A percentile compares a stretch with the other conserved stretches of the same genome.
phyloP scores from a whole-genome alignment of 495 filamentous ascomycete genomes.

The Aspergillus sclerotiicarbonarius region DNA sequence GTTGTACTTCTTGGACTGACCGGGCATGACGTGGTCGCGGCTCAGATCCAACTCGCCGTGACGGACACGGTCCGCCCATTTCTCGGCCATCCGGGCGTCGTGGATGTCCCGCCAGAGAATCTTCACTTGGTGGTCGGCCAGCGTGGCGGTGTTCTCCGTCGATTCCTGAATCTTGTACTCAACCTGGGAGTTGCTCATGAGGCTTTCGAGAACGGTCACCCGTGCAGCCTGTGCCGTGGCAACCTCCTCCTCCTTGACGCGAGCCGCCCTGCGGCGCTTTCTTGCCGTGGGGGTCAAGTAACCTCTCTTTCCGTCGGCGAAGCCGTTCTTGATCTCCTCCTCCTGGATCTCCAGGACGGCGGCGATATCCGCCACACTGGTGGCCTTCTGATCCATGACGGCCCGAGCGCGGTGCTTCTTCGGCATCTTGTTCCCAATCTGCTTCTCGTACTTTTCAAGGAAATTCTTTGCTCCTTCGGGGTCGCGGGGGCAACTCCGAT shows the following conservation, averaged over 20 bases:
- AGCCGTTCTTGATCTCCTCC: slow-evolving; percentile 31
- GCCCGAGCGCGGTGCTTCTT: slow-evolving; percentile 58
- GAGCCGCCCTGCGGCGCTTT: slow-evolving; percentile 31
- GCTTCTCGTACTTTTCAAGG: slow-evolving; percentile 42
- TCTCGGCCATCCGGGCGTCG: slow-evolving; percentile 62
- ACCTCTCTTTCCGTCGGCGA: slow-evolving; percentile 29
- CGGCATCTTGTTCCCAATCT: slow-evolving; percentile 43
- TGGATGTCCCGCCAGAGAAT: slow-evolving; percentile 69
- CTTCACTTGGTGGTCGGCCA: slow-evolving; percentile 38
- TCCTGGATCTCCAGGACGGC: slow-evolving; percentile 64
- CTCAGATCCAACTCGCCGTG: slow-evolving; percentile 53
- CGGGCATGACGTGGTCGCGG: slow-evolving; percentile 37
- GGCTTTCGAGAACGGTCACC: slow-evolving; percentile 29
- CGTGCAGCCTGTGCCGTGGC: slow-evolving; percentile 32
- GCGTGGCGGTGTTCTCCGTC: slow-evolving; percentile 25
- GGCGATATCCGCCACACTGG: slow-evolving; percentile 81
- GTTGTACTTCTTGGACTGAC: slow-evolving; percentile 25
- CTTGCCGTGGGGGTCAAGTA: slow-evolving; percentile 34
- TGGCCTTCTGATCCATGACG: slow-evolving; percentile 88
- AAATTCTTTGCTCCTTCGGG: slow-evolving; percentile 39
- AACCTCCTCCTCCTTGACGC: slow-evolving; percentile 37
- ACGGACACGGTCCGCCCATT: slow-evolving; percentile 67
- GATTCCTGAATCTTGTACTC: slow-evolving; percentile 33
- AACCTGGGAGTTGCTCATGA: slow-evolving; percentile 26
- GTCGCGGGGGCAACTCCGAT: slow-evolving; percentile 64